phyloP scores from a whole-genome alignment of 345 rosid genomes.

The Rubroshorea leprosula region DNA sequence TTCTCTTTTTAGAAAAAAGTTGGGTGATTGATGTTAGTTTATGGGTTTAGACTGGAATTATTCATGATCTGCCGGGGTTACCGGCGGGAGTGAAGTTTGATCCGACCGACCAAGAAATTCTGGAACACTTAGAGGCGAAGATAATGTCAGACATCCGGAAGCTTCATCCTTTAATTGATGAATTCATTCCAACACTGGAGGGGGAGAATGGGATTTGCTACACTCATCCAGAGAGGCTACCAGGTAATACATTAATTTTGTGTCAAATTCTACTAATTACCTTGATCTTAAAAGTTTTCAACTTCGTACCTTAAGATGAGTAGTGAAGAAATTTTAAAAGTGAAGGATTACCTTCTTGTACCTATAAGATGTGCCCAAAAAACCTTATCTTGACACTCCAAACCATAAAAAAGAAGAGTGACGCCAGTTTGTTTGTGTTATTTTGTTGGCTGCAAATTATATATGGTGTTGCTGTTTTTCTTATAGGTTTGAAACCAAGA shows the following conservation, averaged over 20 bases:
- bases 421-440: too few species aligned
- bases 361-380: too few species aligned
- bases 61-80: conserved; percentile 71
- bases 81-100: conserved; percentile 96
- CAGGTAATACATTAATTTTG: conserved; percentile 37
- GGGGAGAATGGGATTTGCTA: conserved; percentile 92
- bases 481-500: too few species aligned
- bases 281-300: too few species aligned
- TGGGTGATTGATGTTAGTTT: too few species aligned
- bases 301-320: too few species aligned
- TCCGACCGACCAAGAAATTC: conserved; percentile 85
- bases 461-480: too few species aligned
- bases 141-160: conserved; percentile 42
- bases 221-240: conserved; percentile 88
- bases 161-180: conserved; percentile 79
- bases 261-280: background rate
- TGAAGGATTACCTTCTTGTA: too few species aligned
- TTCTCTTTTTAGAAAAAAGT: background rate
- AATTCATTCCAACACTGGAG: conserved; percentile 79
- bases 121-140: conserved; percentile 81
- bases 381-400: background rate
- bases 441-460: too few species aligned
- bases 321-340: too few species aligned
- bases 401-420: background rate
- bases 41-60: too few species aligned